Percentiles rank a stretch among this genome's conserved stretches.
phyloP scores from a whole-genome alignment of 2,329 filamentous ascomycete genomes.

The Epichloe gansuensis region DNA sequence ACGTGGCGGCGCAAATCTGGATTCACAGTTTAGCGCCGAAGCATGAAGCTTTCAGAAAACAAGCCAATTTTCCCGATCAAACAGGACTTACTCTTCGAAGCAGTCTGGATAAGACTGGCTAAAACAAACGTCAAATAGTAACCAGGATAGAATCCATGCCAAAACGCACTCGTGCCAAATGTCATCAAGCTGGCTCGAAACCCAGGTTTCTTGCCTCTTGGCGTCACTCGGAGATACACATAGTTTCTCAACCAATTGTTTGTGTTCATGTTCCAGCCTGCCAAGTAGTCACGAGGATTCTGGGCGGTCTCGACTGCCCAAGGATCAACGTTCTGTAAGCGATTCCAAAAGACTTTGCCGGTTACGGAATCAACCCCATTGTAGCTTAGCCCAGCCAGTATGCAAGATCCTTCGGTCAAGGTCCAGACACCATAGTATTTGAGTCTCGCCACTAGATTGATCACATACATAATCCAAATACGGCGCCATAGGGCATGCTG shows the following conservation, averaged over 20 bases:
- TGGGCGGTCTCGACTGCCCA: slow-evolving; percentile 79
- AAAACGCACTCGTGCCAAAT: slow-evolving; percentile 86
- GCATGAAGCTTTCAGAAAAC: not conserved
- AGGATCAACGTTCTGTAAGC: slow-evolving; percentile 79
- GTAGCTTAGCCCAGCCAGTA: slow-evolving; percentile 84
- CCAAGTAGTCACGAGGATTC: slow-evolving; percentile 85
- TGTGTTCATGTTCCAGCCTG: slow-evolving; percentile 96
- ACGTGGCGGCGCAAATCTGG: slow-evolving; percentile 78
- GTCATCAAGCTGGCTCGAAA: slow-evolving; percentile 91
- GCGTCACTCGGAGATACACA: slow-evolving; percentile 87
- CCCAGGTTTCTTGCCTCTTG: slow-evolving; percentile 88
- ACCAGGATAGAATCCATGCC: slow-evolving; percentile 96
- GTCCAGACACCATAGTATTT: slow-evolving; percentile 98
- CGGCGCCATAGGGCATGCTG: slow-evolving; percentile 56
- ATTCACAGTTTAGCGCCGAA: not conserved
- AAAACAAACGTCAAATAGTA: slow-evolving; percentile 89
- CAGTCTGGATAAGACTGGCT: slow-evolving; percentile 82
- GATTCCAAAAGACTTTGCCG: slow-evolving; percentile 75
- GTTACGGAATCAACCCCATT: slow-evolving; percentile 80
- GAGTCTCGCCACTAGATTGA: slow-evolving; percentile 66
- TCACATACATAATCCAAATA: slow-evolving; percentile 69
- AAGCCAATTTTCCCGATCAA: not conserved
- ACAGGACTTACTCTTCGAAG: slow-evolving; percentile 71
- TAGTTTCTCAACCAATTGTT: slow-evolving; percentile 96
- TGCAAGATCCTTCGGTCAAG: slow-evolving; percentile 85